Evolutionary conservation across 1,284 basidiomycete genomes (phyloP).

Genomic region (Cystobasidium pallidum): DNA sequence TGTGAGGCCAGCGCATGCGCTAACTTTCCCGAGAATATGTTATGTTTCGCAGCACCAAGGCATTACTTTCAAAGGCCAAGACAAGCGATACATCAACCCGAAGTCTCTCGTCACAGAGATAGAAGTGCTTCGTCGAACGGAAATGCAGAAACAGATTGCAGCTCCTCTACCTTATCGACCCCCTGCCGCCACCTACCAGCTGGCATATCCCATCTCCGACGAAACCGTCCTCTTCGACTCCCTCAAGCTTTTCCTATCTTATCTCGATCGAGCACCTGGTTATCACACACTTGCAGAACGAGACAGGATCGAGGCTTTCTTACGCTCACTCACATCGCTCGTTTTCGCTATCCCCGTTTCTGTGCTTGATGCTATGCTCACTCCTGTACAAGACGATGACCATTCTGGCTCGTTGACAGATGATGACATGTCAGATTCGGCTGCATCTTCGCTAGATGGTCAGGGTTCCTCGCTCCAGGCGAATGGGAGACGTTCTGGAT

Average conservation of each 20-base stretch:
- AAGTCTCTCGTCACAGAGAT: constrained; percentile 89
- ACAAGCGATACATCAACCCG: constrained; percentile 75
- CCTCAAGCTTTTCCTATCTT: constrained; percentile 85
- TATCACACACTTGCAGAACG: constrained; percentile 77
- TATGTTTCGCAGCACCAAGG: constrained; percentile 78
- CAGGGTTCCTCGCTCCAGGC: constrained; percentile 50
- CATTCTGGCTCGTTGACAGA: constrained; percentile 27
- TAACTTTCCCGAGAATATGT: too few species aligned
- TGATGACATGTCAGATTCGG: constrained; percentile 46
- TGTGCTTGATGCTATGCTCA: constrained; percentile 47
- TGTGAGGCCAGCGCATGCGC: too few species aligned
- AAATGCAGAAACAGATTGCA: constrained; percentile 68
- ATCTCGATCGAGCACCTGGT: constrained; percentile 77
- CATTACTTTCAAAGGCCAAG: constrained; percentile 88
- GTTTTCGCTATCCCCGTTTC: constrained; percentile 48
- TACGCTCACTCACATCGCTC: constrained; percentile 60
- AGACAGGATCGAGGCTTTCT: constrained; percentile 78
- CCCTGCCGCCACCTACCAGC: constrained; percentile 64
- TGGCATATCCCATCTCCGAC: constrained; percentile 79
- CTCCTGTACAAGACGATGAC: constrained; percentile 35
- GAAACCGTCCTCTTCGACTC: constrained; percentile 80
- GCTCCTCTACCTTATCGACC: constrained; percentile 47
- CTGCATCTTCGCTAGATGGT: constrained; percentile 31
- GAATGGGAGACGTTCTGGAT: constrained; percentile 24
- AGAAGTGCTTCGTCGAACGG: constrained; percentile 69